Evolutionary conservation across 139 green algal species (phyloP), one percentile per base, ranked within the genome.

Genomic region (Spirogloea muscicola): DNA sequence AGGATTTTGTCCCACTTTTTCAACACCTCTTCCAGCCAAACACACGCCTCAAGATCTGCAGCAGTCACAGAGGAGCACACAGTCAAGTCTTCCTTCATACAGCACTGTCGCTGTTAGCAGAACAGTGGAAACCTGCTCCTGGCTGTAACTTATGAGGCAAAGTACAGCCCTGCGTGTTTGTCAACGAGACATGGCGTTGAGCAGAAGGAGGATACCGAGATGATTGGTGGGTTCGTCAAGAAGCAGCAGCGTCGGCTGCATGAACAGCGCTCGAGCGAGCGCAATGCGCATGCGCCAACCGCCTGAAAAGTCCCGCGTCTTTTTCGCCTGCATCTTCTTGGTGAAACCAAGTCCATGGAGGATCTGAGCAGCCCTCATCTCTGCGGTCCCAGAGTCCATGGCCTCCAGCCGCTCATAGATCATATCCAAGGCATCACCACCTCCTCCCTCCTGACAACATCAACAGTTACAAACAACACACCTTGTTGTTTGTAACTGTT

Each of bases 231-330:
- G 82, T 67, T 85, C 83, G 62, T 86, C 83, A 40, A 97, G 80
- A 57, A 97, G 84, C 36, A 87, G 71, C 33, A 87, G 51, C 4
- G 59, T 68, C 9, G 59, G 59, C 39, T 93, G 74, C 43, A 94
- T 85, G 81, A 96, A 97, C 48, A 97, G 85, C 41, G 93, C 93
- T n/a, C 90, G 84, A 10, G 93, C 93, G 6, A 98, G 86, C 2
- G 93, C 87, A 46, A 98, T 94, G 61, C 93, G 88, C 93, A 98
- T 98, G 59, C 93, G 87, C 93, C 93, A 98, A 0, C 93, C 93
- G 46, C 93, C 93, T 18, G 80, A 91, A 42, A 98, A 96, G 74
- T 97, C 92, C 16, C 84, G 80, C 18, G 92, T 96, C 72, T 79
- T 78, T 72, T 89, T 91, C 21, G 69, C 46, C 82, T 91, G 87